Base-by-base conservation (phyloP, 2,329 filamentous ascomycete genomes). In the Aureobasidium lini region DNA sequence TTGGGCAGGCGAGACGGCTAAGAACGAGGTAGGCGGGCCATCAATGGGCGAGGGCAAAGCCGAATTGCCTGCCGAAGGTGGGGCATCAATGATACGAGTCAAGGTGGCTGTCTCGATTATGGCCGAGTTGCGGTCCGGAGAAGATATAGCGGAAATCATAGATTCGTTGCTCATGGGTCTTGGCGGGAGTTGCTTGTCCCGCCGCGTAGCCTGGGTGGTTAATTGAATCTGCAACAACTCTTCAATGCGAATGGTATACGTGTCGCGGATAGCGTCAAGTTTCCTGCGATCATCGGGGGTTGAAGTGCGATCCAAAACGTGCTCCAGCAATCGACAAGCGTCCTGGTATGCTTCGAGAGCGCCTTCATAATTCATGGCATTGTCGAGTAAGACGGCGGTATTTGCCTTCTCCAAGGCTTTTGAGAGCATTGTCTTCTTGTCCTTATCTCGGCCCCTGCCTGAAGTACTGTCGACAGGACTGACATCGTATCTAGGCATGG, bases 331-430 rank as follows among this genome's bases (percentile, higher is more conserved):
- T 59, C 86, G 83, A 70, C 94, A 99, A 4, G 95, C 94, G 74
- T 99, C 94, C 10, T 83, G 80, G 71, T 99, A 99, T 13, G 93
- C 91, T 67, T 90, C 84, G 70, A 95, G 86, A 16, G 94, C 94
- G 42, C 90, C 91, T 71, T 93, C 89, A 63, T 94, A 93, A 69
- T 97, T 96, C 68, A 94, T 89, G 13, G 90, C 91, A 81, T 96
- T 97, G 75, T 99, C 94, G 42, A 99, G 82, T 65, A 96, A 83
- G 29, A 99, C 94, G 23, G 94, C 94, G 11, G 90, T 93, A 69
- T 99, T 96, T 52, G 94, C 94, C 75, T 96, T 96, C 70, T 95
- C 88, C 58, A 99, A 77, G 0, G 94, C 94, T 66, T 89, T 89
- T n/a, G 93, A 96, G 37, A 99, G 81, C 92, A 97, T 97, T 10